Base-by-base conservation (phyloP, 2,329 filamentous ascomycete species). In the Arthroderma sp. region DNA sequence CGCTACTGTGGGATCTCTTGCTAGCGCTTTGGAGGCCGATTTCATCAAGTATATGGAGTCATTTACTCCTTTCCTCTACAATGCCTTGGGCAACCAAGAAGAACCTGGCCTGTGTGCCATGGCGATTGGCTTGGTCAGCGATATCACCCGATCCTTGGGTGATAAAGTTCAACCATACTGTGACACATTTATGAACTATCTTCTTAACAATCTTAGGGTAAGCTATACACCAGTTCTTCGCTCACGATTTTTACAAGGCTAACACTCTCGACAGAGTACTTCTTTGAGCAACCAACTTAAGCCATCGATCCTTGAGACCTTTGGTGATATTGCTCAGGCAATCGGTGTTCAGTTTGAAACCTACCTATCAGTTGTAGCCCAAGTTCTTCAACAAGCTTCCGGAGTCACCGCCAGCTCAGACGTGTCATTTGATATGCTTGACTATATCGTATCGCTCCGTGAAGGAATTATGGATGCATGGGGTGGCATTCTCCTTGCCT, bases 381-480 rank as follows among this genome's bases (percentile, higher is more conserved):
- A 89, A 61, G 89, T 98, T 10, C 74, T 98, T 51, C 86, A 95
- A 66, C 89, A 96, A 64, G 91, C 91, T 45, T 83, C 87, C 11
- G 80, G 75, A 38, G 86, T 98, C 46, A 84, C 81, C 30, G 78
- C 85, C 36, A 78, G 78, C 46, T 74, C 80, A 29, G 87, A 95
- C 53, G 81, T 83, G 47, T 84, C 83, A 42, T 91, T 88, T 56
- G 91, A 98, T 67, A 94, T 96, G 83, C 81, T 88, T 47, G 89
- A 96, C 66, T 98, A 98, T 61, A 82, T 98, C 55, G 78, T 94
- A 52, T 94, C 88, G 15, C 75, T 98, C 40, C 82, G 91, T 44
- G 93, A 98, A 62, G 91, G 89, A 55, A 96, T 98, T 54, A 94
- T 96, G 82, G 91, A 98, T 72, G 91, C 91, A 31, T 98, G 93